phyloP scores from a whole-genome alignment of 305 asterid species.

The Fraxinus ornus region DNA sequence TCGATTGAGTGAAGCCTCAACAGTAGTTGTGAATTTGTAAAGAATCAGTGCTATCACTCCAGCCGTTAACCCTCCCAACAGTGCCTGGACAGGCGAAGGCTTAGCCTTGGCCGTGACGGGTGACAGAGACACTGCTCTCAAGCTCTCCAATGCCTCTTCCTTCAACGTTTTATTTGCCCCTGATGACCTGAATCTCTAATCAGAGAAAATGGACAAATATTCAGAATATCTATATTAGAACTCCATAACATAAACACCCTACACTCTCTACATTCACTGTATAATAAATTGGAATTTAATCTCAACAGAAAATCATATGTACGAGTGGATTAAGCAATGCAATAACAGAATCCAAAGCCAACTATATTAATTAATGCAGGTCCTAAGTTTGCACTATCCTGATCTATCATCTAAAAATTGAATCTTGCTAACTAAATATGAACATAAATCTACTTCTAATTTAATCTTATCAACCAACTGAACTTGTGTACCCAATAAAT shows the following conservation, averaged over 20 bases:
- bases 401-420: background rate
- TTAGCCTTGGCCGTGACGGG: constrained; percentile 43
- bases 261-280: background rate
- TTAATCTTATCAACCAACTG: background rate
- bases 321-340: background rate
- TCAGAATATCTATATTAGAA: constrained; percentile 6
- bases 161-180: no score
- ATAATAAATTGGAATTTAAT: background rate
- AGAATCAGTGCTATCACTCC: constrained; percentile 63
- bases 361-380: background rate
- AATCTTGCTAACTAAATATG: background rate
- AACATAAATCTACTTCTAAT: background rate
- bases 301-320: background rate
- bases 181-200: constrained; percentile 63
- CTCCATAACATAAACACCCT: background rate
- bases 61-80: constrained; percentile 69
- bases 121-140: constrained; percentile 53
- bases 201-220: constrained; percentile 8
- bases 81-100: constrained; percentile 56
- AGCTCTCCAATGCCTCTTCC: constrained; percentile 68
- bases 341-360: background rate
- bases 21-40: constrained; percentile 64
- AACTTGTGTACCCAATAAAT: background rate
- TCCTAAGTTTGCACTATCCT: no score
- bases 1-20: constrained; percentile 56